Evolutionary conservation across 2,329 filamentous ascomycete species (phyloP).

Genomic region (Lomentospora prolificans): DNA sequence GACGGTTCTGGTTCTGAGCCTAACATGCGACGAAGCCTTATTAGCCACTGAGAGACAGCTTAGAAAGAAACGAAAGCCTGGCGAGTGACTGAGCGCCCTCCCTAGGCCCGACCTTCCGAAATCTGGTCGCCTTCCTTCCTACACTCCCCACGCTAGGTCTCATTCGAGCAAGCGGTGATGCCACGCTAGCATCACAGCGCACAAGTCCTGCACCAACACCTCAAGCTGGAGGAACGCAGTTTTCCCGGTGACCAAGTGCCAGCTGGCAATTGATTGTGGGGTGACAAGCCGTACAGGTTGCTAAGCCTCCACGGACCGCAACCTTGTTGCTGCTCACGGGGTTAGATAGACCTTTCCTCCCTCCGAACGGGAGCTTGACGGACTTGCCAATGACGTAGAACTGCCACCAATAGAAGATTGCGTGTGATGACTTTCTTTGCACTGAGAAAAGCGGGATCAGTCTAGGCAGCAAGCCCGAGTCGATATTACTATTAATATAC

Average conservation of each 20-base stretch:
- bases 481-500: too few relatives aligned
- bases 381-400: background rate
- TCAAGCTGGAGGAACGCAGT: too few relatives aligned
- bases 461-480: too few relatives aligned
- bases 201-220: background rate
- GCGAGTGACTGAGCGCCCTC: too few relatives aligned
- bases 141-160: background rate
- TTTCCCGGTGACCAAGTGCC: background rate
- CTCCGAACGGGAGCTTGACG: background rate
- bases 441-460: too few relatives aligned
- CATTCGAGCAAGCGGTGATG: background rate
- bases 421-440: background rate
- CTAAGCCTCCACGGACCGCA: too few relatives aligned
- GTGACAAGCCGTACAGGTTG: too few relatives aligned
- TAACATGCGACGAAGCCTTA: too few relatives aligned
- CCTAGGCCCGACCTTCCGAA: background rate
- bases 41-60: background rate
- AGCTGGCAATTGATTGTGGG: too few relatives aligned
- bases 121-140: background rate
- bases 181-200: background rate
- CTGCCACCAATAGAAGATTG: background rate
- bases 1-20: background rate
- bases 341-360: too few relatives aligned
- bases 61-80: too few relatives aligned
- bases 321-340: too few relatives aligned